A percentile compares a stretch with the other conserved stretches of the same genome.
Conservation (phyloP, 495 filamentous ascomycete species). For the Tuber umbilicatum region DNA sequence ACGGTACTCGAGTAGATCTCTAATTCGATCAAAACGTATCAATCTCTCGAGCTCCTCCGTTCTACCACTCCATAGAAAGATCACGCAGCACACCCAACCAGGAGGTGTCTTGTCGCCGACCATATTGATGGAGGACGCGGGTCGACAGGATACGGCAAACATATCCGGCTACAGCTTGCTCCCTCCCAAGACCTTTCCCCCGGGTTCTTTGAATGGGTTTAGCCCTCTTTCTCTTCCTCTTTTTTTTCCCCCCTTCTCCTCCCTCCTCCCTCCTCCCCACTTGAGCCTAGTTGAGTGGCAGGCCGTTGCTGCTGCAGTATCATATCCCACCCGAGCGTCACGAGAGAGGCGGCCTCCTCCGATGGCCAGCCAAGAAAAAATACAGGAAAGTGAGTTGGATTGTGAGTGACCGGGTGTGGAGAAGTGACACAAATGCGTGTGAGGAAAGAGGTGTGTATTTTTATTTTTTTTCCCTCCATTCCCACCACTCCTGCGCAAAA, state of each 20-base stretch:
- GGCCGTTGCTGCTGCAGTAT: slow-evolving; percentile 11
- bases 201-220: neutral
- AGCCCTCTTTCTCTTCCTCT: neutral
- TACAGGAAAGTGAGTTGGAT: slow-evolving; percentile 5
- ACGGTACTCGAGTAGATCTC: too few relatives aligned
- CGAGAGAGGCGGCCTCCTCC: slow-evolving; percentile 38
- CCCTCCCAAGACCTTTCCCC: neutral
- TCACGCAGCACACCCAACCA: slow-evolving; percentile 19
- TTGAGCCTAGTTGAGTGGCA: slow-evolving; percentile 4
- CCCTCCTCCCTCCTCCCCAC: neutral
- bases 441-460: neutral
- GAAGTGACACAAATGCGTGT: neutral
- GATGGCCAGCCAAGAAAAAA: slow-evolving; percentile 22
- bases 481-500: slow-evolving; percentile 17
- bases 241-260: neutral
- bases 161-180: slow-evolving; percentile 27
- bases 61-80: slow-evolving; percentile 25
- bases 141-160: slow-evolving; percentile 38
- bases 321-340: slow-evolving; percentile 14
- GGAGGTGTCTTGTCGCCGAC: slow-evolving; percentile 31
- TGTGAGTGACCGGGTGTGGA: slow-evolving; percentile 2
- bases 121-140: slow-evolving; percentile 23
- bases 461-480: neutral
- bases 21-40: slow-evolving; percentile 13
- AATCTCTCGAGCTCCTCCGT: slow-evolving; percentile 34